A percentile compares a stretch with the other conserved stretches of the same genome.
Conservation (phyloP, 441 rosid species). For the Erodium texanum region DNA sequence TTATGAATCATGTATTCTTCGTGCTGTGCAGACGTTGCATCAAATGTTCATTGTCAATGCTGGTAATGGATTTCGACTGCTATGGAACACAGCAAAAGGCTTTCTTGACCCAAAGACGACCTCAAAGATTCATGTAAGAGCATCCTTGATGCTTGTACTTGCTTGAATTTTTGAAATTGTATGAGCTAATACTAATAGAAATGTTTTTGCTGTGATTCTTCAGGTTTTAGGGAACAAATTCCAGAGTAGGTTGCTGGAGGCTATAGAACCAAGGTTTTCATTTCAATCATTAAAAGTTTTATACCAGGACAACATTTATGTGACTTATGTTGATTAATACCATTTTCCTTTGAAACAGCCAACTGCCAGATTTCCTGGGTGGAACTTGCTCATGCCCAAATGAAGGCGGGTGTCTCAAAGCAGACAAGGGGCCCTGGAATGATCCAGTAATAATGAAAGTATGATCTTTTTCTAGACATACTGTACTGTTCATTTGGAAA, state of each 20-base stretch:
- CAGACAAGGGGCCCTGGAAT: conserved; percentile 99
- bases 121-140: conserved; percentile 79
- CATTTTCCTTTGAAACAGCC: conserved; percentile 38
- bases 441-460: conserved; percentile 85
- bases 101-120: conserved; percentile 96
- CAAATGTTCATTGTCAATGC: conserved; percentile 98
- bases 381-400: conserved; percentile 82
- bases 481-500: not conserved
- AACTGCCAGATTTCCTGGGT: conserved; percentile 93
- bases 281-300: not conserved
- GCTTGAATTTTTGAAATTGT: not conserved
- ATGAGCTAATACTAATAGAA: conserved; percentile 4
- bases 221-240: conserved; percentile 95
- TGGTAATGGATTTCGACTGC: conserved; percentile 86
- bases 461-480: not conserved
- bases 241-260: conserved; percentile 84
- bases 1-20: not conserved
- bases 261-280: conserved; percentile 70
- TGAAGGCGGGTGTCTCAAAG: conserved; percentile 89
- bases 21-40: conserved; percentile 61
- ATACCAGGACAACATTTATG: not conserved
- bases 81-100: conserved; percentile 84
- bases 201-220: conserved; percentile 4
- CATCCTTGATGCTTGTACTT: not conserved
- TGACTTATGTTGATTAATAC: not conserved